Base-by-base conservation (phyloP, 139 green algal species). In the Eudorina sp. region DNA sequence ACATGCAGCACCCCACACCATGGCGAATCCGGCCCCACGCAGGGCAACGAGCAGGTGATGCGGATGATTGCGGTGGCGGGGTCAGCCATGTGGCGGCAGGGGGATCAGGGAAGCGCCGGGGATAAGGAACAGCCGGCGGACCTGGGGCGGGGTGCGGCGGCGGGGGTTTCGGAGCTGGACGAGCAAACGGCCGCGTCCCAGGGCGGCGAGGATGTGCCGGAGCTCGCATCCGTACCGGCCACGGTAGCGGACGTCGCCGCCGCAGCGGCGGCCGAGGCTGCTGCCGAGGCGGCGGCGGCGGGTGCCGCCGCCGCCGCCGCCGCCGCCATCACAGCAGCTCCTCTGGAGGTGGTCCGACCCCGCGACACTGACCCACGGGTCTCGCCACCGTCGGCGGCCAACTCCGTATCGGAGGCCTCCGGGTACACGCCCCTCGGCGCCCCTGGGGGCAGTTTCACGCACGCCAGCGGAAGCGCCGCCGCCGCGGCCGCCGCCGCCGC, bases 31-130 rank as follows among this genome's bases (percentile, higher is more conserved):
- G n/a, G 16, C 64, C 64, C 18, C 21, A 9, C 23, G 31, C 81
- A 87, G 81, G 81, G 81, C 45, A 87, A 87, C 62, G 81, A 87
- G 60, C 46, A 79, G 16, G 19, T 87, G 0, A 78, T 87, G 81
- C 62, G 34, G 3, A 53, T 69, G 6, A 87, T 87, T 31, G 21
- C 74, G 45, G 81, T 7, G 0, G 81, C 81, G 29, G 81, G 38
- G 31, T 41, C 64, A 18, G 27, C 60, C 40, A n/a, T 86, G 4
- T 8, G 0, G 34, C 14, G 46, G 36, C 13, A 68, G 11, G 53
- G 40, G 53, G 77, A 34, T 18, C 51, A 43, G 48, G 40, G 72
- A 23, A 8, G 18, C 29, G 31, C 36, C 8, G 41, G 19, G 72
- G 70, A 79, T 6, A 14, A 53, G 14, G 62, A 18, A 14, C n/a